Percentiles rank a stretch among this genome's conserved stretches.
Conservation (phyloP, 495 filamentous ascomycete genomes). For the Melanomma pulvis-pyrius region DNA sequence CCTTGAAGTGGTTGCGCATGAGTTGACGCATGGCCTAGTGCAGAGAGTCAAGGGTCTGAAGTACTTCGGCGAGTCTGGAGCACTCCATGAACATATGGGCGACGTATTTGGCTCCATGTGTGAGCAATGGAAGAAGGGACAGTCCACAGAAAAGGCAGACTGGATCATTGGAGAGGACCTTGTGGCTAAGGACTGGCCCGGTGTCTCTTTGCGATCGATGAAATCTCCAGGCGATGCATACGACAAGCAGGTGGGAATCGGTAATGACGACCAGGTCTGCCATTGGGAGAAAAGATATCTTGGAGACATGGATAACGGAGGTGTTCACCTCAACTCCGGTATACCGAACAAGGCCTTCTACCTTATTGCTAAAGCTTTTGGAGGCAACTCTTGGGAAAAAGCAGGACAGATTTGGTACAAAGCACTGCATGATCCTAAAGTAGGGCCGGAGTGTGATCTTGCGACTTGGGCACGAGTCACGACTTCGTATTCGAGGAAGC, state of each 20-base stretch:
- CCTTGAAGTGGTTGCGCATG: slow-evolving; percentile 57
- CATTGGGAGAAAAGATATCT: slow-evolving; percentile 46
- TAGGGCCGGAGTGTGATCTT: too few relatives aligned
- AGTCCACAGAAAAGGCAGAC: slow-evolving; percentile 51
- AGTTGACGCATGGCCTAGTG: slow-evolving; percentile 56
- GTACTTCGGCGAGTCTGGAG: slow-evolving; percentile 52
- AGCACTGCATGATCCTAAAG: too few relatives aligned
- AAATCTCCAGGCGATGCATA: slow-evolving; percentile 54
- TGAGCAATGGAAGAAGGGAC: slow-evolving; percentile 52
- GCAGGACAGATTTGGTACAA: slow-evolving; percentile 57
- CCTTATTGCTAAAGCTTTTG: slow-evolving; percentile 48
- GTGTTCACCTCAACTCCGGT: slow-evolving; percentile 58
- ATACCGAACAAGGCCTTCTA: slow-evolving; percentile 60
- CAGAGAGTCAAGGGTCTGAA: slow-evolving; percentile 50
- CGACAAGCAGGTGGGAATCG: slow-evolving; percentile 47
- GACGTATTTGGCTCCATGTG: slow-evolving; percentile 59
- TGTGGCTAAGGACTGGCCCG: slow-evolving; percentile 50
- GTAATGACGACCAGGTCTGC: slow-evolving; percentile 52
- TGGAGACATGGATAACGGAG: slow-evolving; percentile 47
- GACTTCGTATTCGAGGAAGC: too few relatives aligned
- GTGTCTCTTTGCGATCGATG: slow-evolving; percentile 52
- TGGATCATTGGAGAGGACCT: slow-evolving; percentile 58
- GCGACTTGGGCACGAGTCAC: too few relatives aligned
- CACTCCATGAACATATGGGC: slow-evolving; percentile 57
- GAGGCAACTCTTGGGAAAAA: slow-evolving; percentile 57